Evolutionary conservation across 169 alveolate species (phyloP), one percentile per base, ranked within the genome.

Genomic region (Theileria luwenshuni): DNA sequence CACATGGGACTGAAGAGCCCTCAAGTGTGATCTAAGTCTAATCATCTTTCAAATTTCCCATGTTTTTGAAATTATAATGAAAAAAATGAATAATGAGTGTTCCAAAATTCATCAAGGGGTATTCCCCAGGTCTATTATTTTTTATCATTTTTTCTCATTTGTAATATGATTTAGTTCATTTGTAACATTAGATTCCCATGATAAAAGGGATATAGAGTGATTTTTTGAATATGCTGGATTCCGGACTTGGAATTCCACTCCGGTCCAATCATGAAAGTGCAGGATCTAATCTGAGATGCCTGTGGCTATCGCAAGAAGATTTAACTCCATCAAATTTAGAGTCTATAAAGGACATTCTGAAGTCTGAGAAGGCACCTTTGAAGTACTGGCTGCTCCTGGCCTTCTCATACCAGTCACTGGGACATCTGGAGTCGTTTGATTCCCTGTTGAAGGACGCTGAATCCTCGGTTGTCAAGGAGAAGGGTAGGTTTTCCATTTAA

Each of bases 221-320:
- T 30, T 43, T 8, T 41, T n/a, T 61, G 8, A 61, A 67, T 27
- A 67, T 67, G 75, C 19, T 63, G 25, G 83, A 27, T 27, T 41
- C 51, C 41, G 86, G 86, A 28, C 71, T 79, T 71, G 49, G 60
- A 41, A 59, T 79, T 60, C 86, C 86, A 19, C 32, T 79, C 15
- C n/a, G 56, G 21, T 45, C 68, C 25, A 61, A 61, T 13, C 21
- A 10, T 30, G 17, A 61, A 13, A 51, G 21, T 13, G 17, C 25
- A 8, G 47, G 7, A 1, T 17, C 49, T 0, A n/a, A 1, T 49
- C 21, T 25, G 13, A 69, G 61, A 56, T 52, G 69, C 17, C 15
- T 79, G 32, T 79, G 86, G 86, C 38, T 79, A 69, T 79, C 86
- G 60, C 75, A 54, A 45, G 83, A 71, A 27, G 83, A 79, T 23